Evolutionary conservation across 2,329 filamentous ascomycete species (phyloP), one percentile per base, ranked within the genome.

Genomic region (Ustulina deusta): DNA sequence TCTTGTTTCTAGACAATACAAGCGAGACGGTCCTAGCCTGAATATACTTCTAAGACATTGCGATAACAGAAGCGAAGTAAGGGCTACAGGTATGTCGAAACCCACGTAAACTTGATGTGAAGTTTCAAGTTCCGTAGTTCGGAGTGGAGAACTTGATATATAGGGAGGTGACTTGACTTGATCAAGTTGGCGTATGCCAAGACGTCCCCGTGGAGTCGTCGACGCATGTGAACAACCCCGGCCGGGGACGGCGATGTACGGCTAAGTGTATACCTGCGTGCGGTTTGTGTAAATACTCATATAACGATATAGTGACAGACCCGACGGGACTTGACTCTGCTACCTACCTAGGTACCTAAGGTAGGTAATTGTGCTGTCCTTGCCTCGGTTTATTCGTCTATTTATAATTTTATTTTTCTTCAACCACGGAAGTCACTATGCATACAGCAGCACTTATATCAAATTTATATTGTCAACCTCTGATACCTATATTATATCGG

Each of bases 81-180:
- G 11, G 22, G n/a, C 25, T 32, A 10, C 5, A 42, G 11, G 40
- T 48, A 60, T 60, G 20, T n/a, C n/a, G 34, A 36, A 48, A 27
- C 32, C 15, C 20, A 55, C 25, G 32, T 32, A 57, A 58, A 55
- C 59, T 51, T n/a, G 54, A 52, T 51, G 36, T 22, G 64, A 54
- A 63, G 64, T 58, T 40, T 36, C 27, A 27, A 34, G 64, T 62
- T 63, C 64, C 51, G 59, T 42, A 25, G 32, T 29, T 40, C 51
- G 61, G 61, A 49, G 61, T 58, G 61, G 61, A 49, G 61, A 63
- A 40, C 32, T 49, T 22, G 10, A 17, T 22, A 15, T 17, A 32
- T 56, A 29, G 20, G 61, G 42, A 34, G 25, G 34, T 38, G 20
- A 36, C 5, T 27, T 36, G 17, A 34, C 29, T 54, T 15, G 40